Base-by-base conservation (phyloP, 2,329 filamentous ascomycete genomes). In the Sporothrix dimorphospora region DNA sequence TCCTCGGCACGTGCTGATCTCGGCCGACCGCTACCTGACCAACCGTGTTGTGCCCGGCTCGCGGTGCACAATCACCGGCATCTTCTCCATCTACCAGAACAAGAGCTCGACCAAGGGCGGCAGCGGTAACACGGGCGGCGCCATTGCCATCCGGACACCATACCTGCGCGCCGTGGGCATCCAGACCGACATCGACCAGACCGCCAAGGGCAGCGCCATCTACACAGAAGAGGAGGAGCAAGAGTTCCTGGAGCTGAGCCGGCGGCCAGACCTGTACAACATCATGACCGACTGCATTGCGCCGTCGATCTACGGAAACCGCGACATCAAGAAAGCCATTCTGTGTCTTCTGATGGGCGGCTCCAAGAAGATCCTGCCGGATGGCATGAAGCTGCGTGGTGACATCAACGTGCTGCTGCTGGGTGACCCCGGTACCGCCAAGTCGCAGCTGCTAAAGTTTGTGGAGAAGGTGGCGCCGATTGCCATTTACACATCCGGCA, bases 331-430 rank as follows among this genome's bases (percentile, higher is more conserved):
- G 80, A 99, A 98, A 81, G 91, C 96, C 4, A 98, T 99, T 77
- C 89, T 97, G 1, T 99, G 96, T 82, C 85, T 99, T 6, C 85
- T 99, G 1, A 90, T 98, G 80, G 96, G 96, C 72, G 96, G 96
- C 16, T 97, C 94, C 40, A 99, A 99, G 82, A 99, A 99, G 83
- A 97, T 99, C 49, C 84, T 99, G 0, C 96, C 96, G 0, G 96
- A 99, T 77, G 96, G 96, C 47, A 99, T 99, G 94, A 97, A 93
- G 79, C 88, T 99, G 9, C 90, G 96, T 87, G 96, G 96, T 78
- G 96, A 99, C 78, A 99, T 99, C 82, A 99, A 99, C 81, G 95
- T 99, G 4, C 88, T 99, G 14, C 88, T 99, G 34, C 91, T 99
- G 30, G 96, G 96, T 88, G 96, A 99, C 76, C 96, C 96, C 0